A percentile compares a stretch with the other conserved stretches of the same genome.
phyloP scores from a whole-genome alignment of 768 basidiomycete species.

The Suillus fuscotomentosus region DNA sequence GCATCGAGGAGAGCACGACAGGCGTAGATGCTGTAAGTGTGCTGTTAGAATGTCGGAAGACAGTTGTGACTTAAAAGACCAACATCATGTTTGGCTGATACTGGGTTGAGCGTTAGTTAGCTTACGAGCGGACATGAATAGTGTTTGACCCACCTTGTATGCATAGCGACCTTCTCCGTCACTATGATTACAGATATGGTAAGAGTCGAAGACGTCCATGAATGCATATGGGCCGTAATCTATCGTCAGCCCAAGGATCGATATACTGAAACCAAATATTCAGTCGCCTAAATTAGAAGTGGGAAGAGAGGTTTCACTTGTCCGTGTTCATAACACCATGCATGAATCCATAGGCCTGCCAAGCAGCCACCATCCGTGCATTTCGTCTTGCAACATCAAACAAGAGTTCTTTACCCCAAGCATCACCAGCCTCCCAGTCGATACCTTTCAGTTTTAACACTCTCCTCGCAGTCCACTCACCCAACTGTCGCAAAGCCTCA shows the following conservation, averaged over 20 bases:
- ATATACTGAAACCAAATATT: constrained; percentile 47
- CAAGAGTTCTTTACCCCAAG: constrained; percentile 74
- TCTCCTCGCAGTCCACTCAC: constrained; percentile 67
- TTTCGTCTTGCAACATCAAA: constrained; percentile 82
- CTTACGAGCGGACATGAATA: neutral
- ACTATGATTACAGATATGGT: constrained; percentile 90
- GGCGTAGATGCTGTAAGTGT: constrained; percentile 63
- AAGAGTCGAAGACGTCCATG: constrained; percentile 88
- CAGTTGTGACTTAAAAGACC: constrained; percentile 19
- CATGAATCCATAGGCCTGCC: constrained; percentile 96
- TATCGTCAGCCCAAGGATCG: constrained; percentile 72
- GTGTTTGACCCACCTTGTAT: constrained; percentile 45
- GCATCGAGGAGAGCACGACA: constrained; percentile 74
- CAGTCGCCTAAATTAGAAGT: constrained; percentile 7
- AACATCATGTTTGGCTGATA: constrained; percentile 81
- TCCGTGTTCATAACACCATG: constrained; percentile 98
- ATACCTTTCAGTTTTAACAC: constrained; percentile 50
- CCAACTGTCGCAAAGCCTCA: constrained; percentile 72
- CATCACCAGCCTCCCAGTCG: constrained; percentile 41
- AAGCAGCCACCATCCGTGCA: constrained; percentile 89
- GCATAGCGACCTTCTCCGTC: constrained; percentile 79
- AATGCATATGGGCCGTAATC: constrained; percentile 90
- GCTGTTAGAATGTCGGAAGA: constrained; percentile 1
- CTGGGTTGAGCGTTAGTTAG: constrained; percentile 32
- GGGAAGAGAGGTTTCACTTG: constrained; percentile 52